Evolutionary conservation across 192 early-diverging fungal genomes (phyloP).

Genomic region (Coemansia sp.): DNA sequence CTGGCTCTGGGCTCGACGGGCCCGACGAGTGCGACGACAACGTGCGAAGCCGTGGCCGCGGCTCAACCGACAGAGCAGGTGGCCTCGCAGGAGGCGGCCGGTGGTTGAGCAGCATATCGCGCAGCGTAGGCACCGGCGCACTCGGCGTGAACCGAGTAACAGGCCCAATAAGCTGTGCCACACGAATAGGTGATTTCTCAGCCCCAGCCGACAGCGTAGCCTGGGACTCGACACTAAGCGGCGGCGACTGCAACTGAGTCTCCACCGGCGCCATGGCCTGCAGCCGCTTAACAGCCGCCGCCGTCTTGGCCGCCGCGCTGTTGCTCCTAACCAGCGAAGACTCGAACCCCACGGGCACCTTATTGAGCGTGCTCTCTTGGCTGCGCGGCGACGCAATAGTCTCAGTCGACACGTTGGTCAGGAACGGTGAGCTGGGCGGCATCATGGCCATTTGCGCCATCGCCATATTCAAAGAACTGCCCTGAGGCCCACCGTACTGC

Average conservation of each 20-base stretch:
- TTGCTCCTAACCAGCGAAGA: constrained; percentile 32
- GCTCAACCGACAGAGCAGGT: constrained; percentile 11
- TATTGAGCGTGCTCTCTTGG: constrained; percentile 7
- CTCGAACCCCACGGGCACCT: neutral
- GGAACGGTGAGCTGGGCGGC: constrained; percentile 44
- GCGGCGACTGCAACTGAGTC: constrained; percentile 21
- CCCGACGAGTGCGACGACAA: constrained; percentile 20
- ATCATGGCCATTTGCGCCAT: constrained; percentile 49
- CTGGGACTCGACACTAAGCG: constrained; percentile 13
- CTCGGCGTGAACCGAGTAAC: constrained; percentile 6
- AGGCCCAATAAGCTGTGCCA: constrained; percentile 12
- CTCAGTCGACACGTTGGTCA: constrained; percentile 22
- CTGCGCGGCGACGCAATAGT: neutral
- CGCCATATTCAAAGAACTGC: constrained; percentile 41
- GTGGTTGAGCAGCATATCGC: constrained; percentile 41
- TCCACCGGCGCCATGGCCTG: constrained; percentile 19
- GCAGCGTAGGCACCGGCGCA: constrained; percentile 39
- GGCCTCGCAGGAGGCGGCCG: constrained; percentile 23
- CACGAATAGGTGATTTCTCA: neutral
- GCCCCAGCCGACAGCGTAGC: neutral
- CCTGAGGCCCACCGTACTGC: constrained; percentile 18
- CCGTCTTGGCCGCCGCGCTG: constrained; percentile 46
- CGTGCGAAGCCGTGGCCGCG: constrained; percentile 5
- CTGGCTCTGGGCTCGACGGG: constrained; percentile 27
- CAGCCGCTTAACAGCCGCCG: constrained; percentile 40